Evolutionary conservation across 1,284 basidiomycete genomes (phyloP), one percentile per base, ranked within the genome.

Genomic region (Wolfiporia cocos): DNA sequence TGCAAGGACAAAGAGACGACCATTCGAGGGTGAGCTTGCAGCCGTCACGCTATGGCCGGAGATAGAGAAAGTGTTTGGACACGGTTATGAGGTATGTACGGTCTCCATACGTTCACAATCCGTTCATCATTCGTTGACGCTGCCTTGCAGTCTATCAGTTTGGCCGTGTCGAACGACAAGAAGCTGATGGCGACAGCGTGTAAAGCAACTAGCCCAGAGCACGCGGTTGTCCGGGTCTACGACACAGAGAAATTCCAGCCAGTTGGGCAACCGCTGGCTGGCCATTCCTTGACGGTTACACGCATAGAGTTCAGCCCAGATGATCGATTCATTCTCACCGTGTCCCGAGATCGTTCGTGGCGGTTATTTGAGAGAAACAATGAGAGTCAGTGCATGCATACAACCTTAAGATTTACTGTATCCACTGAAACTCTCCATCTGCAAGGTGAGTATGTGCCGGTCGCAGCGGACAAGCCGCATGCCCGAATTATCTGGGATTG

Each of bases 401-500:
- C n/a, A n/a, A n/a, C n/a, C n/a, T n/a, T n/a, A n/a, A n/a, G n/a
- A 19, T 30, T 37, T 23, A 17, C 7, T 9, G 10, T 18, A 18
- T 17, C 32, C 10, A 34, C 32, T 18, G 17, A 7, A 7, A 18
- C 7, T 10, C 32, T 34, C 10, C 9, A 15, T 12, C 18, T 7
- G 2, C 12, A 14, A 51, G 39, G 54, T 74, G 86, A 75, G 1
- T 92, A 80, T 56, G 51, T 67, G 12, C 75, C 82, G 0, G 53
- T 82, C 11, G 76, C 78, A 4, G 73, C 78, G 7, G 81, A 93
- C 49, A 92, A 90, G 61, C 82, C 91, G 0, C 95, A 99, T 63
- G 76, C 79, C 1, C 78, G 96, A 23, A 97, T 99, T 57, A 86
- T 99, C 30, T 95, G 96, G 90, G 96, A 99, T 61, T 89, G 85